Percentiles rank a stretch among this genome's conserved stretches.
Evolutionary conservation across 2,329 filamentous ascomycete species (phyloP).

Genomic region (Emericellopsis cladophorae): DNA sequence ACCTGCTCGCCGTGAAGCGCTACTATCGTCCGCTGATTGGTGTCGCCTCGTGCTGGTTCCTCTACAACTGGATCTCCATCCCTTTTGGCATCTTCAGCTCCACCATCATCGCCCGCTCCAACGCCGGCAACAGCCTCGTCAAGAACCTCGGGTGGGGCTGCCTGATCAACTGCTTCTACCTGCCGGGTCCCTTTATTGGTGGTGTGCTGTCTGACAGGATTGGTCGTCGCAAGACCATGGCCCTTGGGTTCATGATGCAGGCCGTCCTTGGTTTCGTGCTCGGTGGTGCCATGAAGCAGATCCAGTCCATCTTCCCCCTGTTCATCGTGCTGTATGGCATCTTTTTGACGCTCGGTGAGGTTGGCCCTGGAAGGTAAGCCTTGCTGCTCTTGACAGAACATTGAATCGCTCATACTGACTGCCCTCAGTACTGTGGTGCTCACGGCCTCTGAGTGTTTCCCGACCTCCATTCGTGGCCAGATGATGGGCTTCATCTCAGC

Average conservation of each 20-base stretch:
- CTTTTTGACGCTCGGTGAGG: slow-evolving; percentile 33
- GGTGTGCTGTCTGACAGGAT: slow-evolving; percentile 34
- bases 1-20: slow-evolving; percentile 29
- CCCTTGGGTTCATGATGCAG: slow-evolving; percentile 31
- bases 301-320: slow-evolving; percentile 32
- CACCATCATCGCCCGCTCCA: slow-evolving; percentile 32
- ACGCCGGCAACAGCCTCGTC: slow-evolving; percentile 24
- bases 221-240: slow-evolving; percentile 35
- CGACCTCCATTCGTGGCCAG: slow-evolving; percentile 34
- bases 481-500: slow-evolving; percentile 34
- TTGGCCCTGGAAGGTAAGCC: slow-evolving; percentile 31
- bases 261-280: slow-evolving; percentile 34
- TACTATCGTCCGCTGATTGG: slow-evolving; percentile 37
- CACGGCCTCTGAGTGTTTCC: slow-evolving; percentile 32
- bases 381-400: background rate
- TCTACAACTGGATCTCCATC: slow-evolving; percentile 40
- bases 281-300: slow-evolving; percentile 28
- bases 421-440: slow-evolving; percentile 21
- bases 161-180: slow-evolving; percentile 36
- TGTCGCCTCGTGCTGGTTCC: slow-evolving; percentile 34
- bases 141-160: slow-evolving; percentile 30
- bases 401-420: background rate
- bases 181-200: slow-evolving; percentile 33
- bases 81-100: slow-evolving; percentile 42
- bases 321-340: slow-evolving; percentile 39